Evolutionary conservation across 2,329 filamentous ascomycete species (phyloP).

Genomic region (Paramyrothecium roridum): DNA sequence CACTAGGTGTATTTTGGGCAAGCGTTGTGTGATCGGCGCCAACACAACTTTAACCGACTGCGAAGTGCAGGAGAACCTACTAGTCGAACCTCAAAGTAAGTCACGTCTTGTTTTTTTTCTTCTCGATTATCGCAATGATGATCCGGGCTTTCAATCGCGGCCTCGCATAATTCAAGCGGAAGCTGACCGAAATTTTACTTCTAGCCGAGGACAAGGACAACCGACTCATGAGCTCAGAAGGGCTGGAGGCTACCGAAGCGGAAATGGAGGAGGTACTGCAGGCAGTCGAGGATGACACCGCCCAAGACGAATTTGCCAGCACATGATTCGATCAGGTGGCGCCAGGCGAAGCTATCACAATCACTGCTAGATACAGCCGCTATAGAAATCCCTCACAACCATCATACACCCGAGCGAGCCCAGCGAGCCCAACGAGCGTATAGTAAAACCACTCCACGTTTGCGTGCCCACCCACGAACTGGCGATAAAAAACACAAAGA

Average conservation of each 20-base stretch:
- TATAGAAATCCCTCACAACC: too few relatives aligned
- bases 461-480: too few relatives aligned
- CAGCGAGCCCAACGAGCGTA: too few relatives aligned
- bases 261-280: constrained; percentile 55
- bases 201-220: constrained; percentile 65
- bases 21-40: constrained; percentile 78
- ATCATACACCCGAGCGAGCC: too few relatives aligned
- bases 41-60: constrained; percentile 80
- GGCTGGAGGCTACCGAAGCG: constrained; percentile 60
- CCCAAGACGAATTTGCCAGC: neutral
- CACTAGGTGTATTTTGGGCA: constrained; percentile 83
- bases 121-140: neutral
- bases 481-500: too few relatives aligned
- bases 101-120: constrained; percentile 12
- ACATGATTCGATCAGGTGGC: neutral
- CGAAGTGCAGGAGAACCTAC: constrained; percentile 85
- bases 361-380: too few relatives aligned
- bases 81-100: constrained; percentile 76
- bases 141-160: too few relatives aligned
- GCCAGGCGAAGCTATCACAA: too few relatives aligned
- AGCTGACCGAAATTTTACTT: constrained; percentile 1
- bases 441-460: too few relatives aligned
- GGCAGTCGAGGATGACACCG: constrained; percentile 35
- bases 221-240: constrained; percentile 65
- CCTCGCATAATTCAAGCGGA: neutral